These are phyloP conservation scores for Rosa hybrid DNA, from an alignment of 331 rosid species.

Conservation along the genomic window DNA sequence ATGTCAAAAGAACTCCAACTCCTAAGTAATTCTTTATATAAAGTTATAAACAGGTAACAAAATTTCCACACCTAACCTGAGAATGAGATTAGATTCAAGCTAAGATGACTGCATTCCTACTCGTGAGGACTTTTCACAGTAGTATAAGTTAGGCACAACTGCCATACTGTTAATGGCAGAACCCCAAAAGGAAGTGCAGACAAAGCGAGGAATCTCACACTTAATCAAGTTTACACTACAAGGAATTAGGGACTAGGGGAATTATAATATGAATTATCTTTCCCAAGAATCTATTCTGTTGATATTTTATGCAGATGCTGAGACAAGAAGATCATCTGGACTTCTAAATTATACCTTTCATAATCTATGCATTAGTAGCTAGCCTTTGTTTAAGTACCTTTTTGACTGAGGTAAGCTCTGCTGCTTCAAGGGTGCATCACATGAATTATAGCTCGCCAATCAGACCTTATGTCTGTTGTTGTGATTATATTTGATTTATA, in stretches of 20 bases:
- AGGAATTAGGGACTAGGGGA: background rate
- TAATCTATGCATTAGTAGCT: background rate
- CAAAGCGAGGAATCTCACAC: background rate
- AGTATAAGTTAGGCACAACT: background rate
- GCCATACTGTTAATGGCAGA: background rate
- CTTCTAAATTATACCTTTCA: conserved; percentile 11
- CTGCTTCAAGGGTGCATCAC: background rate
- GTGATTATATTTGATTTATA: background rate
- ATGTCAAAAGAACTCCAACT: background rate
- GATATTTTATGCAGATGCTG: conserved; percentile 1
- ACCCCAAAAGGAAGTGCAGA: conserved; percentile 4
- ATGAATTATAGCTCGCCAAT: background rate
- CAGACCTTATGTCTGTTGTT: background rate
- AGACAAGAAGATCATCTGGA: background rate
- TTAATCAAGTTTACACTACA: background rate
- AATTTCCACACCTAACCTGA: background rate
- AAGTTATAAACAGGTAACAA: background rate
- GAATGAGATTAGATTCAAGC: background rate
- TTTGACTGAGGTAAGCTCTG: background rate
- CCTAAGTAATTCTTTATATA: background rate
- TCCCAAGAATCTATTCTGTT: background rate
- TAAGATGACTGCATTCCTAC: background rate
- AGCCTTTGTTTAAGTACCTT: background rate
- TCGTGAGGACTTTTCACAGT: background rate
- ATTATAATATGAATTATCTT: conserved; percentile 3